Percentiles rank a stretch among this genome's conserved stretches.
These are phyloP conservation scores for Eucalyptus pumila DNA, from an alignment of 345 rosid species.

Conservation along the genomic window DNA sequence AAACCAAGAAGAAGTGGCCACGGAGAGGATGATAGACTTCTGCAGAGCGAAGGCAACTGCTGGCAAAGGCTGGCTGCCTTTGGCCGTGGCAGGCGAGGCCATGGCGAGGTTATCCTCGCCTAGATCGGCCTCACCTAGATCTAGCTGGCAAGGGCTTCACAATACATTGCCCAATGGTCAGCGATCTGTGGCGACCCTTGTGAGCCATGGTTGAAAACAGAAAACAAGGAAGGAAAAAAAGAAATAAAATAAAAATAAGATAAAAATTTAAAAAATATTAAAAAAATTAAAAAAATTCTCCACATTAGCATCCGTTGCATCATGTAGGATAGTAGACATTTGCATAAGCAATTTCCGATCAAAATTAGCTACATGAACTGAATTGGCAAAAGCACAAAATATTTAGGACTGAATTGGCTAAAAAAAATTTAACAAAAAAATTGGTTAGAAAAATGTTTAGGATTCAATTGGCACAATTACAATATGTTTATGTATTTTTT, in stretches of 20 bases:
- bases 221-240: too few species aligned
- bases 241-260: too few species aligned
- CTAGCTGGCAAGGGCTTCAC: neutral
- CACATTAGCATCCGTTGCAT: neutral
- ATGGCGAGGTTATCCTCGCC: neutral
- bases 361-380: accelerated
- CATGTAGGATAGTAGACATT: neutral
- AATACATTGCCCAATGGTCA: neutral
- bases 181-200: accelerated
- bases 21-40: neutral
- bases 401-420: neutral
- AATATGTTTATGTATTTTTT: too few species aligned
- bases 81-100: neutral
- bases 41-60: too few species aligned
- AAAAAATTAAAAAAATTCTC: too few species aligned
- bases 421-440: too few species aligned
- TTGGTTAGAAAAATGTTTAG: too few species aligned
- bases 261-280: too few species aligned
- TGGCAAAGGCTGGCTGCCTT: neutral
- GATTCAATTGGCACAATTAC: too few species aligned
- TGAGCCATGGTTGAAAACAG: neutral
- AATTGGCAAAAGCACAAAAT: too few species aligned
- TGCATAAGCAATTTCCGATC: accelerated
- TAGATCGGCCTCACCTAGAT: neutral
- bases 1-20: neutral